Conservation (phyloP, 805 yeast species). For the Candida patagonica region DNA sequence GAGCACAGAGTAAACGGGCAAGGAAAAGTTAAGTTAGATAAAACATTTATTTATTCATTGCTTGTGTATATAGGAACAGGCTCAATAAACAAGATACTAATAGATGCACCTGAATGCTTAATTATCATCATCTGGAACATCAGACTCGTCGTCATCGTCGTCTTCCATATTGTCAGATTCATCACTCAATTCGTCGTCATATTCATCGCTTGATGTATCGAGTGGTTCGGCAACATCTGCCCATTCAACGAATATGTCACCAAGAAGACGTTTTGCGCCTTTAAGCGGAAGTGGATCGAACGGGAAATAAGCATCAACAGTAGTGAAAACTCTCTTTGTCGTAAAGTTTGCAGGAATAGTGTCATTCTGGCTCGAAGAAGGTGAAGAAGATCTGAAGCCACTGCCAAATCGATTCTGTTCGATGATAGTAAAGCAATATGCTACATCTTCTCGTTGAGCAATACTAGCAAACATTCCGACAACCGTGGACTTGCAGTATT, state of each 20-base stretch:
- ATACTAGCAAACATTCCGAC: constrained; percentile 88
- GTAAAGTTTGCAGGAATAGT: constrained; percentile 11
- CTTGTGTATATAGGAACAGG: background rate
- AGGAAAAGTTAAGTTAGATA: background rate
- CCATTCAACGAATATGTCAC: constrained; percentile 71
- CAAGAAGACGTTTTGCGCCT: constrained; percentile 44
- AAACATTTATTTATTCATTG: constrained; percentile 1
- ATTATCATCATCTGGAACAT: constrained; percentile 12
- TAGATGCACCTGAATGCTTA: background rate
- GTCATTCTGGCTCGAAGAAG: constrained; percentile 21
- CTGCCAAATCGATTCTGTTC: constrained; percentile 75
- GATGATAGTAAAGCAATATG: constrained; percentile 87
- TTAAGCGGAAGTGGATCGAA: constrained; percentile 84
- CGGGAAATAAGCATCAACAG: constrained; percentile 91
- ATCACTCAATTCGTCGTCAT: constrained; percentile 28
- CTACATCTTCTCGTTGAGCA: constrained; percentile 80
- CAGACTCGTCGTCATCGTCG: constrained; percentile 18
- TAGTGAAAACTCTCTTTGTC: constrained; percentile 73
- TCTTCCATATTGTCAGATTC: constrained; percentile 26
- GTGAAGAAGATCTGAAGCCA: constrained; percentile 4
- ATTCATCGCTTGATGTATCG: constrained; percentile 37
- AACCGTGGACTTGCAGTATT: constrained; percentile 88
- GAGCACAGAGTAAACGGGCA: background rate
- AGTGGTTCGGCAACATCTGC: constrained; percentile 53
- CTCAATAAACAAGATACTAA: background rate